Evolutionary conservation across 208 protist species (phyloP), one percentile per base, ranked within the genome.

Genomic region (Leishmania lainsoni): DNA sequence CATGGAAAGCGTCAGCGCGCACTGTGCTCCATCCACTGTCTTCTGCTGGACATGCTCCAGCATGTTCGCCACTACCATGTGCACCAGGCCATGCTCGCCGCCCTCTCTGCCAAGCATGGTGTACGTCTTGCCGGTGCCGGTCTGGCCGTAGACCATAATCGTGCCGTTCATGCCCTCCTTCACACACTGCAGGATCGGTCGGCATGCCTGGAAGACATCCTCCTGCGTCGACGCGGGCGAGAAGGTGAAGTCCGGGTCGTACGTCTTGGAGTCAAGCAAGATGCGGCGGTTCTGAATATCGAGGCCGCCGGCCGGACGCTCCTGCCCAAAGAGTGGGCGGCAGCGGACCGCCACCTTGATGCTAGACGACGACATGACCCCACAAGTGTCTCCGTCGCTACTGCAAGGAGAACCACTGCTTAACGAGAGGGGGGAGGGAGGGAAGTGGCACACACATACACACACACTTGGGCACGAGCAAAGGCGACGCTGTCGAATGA

Each of bases 61-160:
- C 86, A 99, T 96, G 78, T 98, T 79, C 0, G 79, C 94, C 32
- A 99, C 97, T 29, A 96, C 90, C 76, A 95, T 91, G 90, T 98
- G 96, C 68, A 97, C 97, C 58, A 98, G 90, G 42, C 93, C 93
- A 74, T 88, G 84, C 76, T 89, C 86, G 35, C 76, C 85, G 22
- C 72, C 91, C 3, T 75, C 83, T n/a, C 78, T 86, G 45, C 96
- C 96, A 29, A 98, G 87, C 98, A 99, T 99, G 9, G 98, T 99
- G 90, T 97, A 97, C 16, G 98, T 99, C 89, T 99, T 99, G 9
- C 98, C 98, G 3, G 97, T 99, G 29, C 98, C 96, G 12, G 96
- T 99, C 87, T 99, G 97, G 5, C 97, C 97, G 83, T 99, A 99
- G 42, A 97, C 94, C 91, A 98, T 97, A 52, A 98, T 95, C 26